Conservation (phyloP, 106 monocot species). For the Vanilla planifolia region DNA sequence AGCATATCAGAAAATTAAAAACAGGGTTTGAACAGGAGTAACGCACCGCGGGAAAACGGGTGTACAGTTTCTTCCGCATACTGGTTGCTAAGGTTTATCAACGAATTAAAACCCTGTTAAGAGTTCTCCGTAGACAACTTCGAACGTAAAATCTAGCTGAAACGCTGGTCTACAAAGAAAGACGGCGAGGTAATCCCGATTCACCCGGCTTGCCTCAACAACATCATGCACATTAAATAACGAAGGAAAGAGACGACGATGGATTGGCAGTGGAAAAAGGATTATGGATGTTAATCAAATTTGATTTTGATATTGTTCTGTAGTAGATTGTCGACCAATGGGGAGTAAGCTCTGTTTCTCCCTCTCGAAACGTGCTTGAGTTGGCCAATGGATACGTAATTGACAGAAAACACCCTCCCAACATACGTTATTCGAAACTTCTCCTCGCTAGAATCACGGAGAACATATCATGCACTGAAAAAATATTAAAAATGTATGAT, state of each 20-base stretch:
- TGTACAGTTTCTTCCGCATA: slow-evolving; percentile 89
- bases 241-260: neutral
- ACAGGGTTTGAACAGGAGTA: neutral
- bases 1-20: neutral
- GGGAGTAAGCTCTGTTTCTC: neutral
- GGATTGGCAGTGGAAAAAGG: neutral
- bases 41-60: slow-evolving; percentile 76
- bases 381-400: neutral
- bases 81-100: neutral
- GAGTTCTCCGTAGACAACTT: neutral
- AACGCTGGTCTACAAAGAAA: neutral
- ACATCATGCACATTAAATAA: neutral
- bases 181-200: neutral
- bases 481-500: too few relatives aligned
- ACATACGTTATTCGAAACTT: neutral
- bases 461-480: too few relatives aligned
- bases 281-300: neutral
- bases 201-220: neutral
- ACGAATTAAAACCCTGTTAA: neutral
- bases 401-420: neutral
- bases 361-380: slow-evolving; percentile 5
- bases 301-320: neutral
- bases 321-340: neutral
- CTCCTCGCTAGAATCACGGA: too few relatives aligned
- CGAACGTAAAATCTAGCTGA: neutral